Conservation (phyloP, 768 basidiomycete genomes). For the Pholiota microspora region DNA sequence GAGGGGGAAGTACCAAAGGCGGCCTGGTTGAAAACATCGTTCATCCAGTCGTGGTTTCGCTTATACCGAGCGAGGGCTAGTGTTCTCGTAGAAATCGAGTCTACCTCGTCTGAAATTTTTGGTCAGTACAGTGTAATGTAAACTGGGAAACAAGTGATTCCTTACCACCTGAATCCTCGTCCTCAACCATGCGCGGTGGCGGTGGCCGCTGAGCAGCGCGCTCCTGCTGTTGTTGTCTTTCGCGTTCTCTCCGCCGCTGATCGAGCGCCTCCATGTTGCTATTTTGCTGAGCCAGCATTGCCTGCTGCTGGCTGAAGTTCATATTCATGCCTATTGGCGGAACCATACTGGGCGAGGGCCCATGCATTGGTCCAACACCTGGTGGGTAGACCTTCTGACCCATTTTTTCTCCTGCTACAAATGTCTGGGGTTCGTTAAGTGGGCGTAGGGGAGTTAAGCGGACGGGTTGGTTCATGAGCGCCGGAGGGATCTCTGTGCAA, state of each 20-base stretch:
- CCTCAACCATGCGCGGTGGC: conserved; percentile 30
- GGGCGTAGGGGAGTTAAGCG: conserved; percentile 71
- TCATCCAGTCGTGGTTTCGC: conserved; percentile 84
- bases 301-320: conserved; percentile 49
- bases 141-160: neutral
- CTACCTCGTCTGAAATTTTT: conserved; percentile 50
- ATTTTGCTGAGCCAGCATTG: conserved; percentile 73
- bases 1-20: conserved; percentile 47
- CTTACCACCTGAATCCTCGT: conserved; percentile 69
- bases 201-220: conserved; percentile 30
- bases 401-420: conserved; percentile 67
- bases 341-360: conserved; percentile 22
- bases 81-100: conserved; percentile 69
- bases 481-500: conserved; percentile 54
- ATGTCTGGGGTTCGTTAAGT: conserved; percentile 65
- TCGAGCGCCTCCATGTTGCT: conserved; percentile 72
- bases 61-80: conserved; percentile 71
- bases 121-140: neutral
- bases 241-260: conserved; percentile 58
- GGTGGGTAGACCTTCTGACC: conserved; percentile 63
- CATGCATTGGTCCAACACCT: conserved; percentile 17
- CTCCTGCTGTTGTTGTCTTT: conserved; percentile 12
- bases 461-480: conserved; percentile 56
- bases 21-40: conserved; percentile 74
- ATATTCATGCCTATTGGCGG: conserved; percentile 26